Evolutionary conservation across 2,329 filamentous ascomycete genomes (phyloP), one percentile per base, ranked within the genome.

Genomic region (Chaetoscypha palmicola): DNA sequence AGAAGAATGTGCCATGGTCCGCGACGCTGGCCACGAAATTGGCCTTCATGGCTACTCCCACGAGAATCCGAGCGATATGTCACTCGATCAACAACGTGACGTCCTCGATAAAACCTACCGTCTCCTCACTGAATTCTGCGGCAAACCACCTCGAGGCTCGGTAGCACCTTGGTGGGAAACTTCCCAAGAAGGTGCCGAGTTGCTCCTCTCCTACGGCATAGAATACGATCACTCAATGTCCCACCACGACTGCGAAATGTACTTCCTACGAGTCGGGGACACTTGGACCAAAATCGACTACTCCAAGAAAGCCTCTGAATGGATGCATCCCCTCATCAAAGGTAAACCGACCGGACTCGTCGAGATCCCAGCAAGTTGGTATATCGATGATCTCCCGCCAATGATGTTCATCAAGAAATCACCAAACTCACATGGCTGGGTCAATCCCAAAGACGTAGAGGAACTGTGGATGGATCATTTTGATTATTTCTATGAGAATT

Each of bases 81-180:
- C 73, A 0, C 60, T 84, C 1, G 83, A 88, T 58, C 85, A 90
- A 64, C 84, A 90, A 61, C 74, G 73, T 11, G 82, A 85, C 45
- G 80, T 90, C 12, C 71, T 91, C 4, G 79, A 84, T 56, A 86
- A 86, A 63, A 86, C 82, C 14, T 86, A 81, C 59, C 73, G 74
- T 17, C 71, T 88, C 62, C 71, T 88, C 24, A 86, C 78, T 0
- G 77, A 82, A 0, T 83, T 90, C 56, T 76, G 74, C 31, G 80
- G 84, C 4, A 86, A 86, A 63, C 80, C 79, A 1, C 85, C 85
- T 0, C 68, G 81, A 1, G 84, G 85, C 1, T 81, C 74, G 30
- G 83, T 88, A 0, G 83, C 83, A 0, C 85, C 85, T 0, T 89
- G 77, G 70, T 89, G 83, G 83, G 83, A 88, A 58, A 79, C 76